Conservation (phyloP, 805 yeast species). For the Candida boidinii region DNA sequence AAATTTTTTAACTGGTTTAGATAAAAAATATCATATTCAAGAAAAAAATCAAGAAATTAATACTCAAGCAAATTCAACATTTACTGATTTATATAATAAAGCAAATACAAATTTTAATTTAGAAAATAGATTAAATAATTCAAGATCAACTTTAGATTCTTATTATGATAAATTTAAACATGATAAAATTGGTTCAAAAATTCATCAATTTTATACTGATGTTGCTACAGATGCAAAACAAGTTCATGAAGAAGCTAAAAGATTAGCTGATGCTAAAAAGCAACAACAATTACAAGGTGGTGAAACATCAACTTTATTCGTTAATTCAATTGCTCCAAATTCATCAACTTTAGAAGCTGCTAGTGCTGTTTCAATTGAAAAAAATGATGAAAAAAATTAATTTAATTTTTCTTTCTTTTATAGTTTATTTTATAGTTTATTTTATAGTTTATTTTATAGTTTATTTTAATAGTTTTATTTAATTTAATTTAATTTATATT, state of each 20-base stretch:
- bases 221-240: constrained; percentile 48
- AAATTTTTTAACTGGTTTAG: constrained; percentile 44
- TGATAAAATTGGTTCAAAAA: constrained; percentile 45
- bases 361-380: constrained; percentile 16
- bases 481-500: neutral
- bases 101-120: constrained; percentile 34
- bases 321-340: constrained; percentile 8
- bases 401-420: too few species aligned
- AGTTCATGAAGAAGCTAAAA: constrained; percentile 66
- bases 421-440: neutral
- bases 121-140: constrained; percentile 28
- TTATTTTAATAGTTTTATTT: neutral
- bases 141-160: constrained; percentile 29
- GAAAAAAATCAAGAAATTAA: constrained; percentile 37
- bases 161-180: constrained; percentile 39
- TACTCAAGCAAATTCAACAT: constrained; percentile 20
- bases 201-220: constrained; percentile 51
- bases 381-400: neutral
- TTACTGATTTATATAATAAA: constrained; percentile 13
- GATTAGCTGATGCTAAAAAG: constrained; percentile 56
- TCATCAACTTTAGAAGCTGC: constrained; percentile 15
- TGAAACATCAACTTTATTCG: constrained; percentile 2
- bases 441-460: neutral
- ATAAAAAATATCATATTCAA: constrained; percentile 51
- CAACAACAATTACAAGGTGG: constrained; percentile 3